Conservation (phyloP, 2,329 filamentous ascomycete genomes). For the Fusarium pseudocircinatum region DNA sequence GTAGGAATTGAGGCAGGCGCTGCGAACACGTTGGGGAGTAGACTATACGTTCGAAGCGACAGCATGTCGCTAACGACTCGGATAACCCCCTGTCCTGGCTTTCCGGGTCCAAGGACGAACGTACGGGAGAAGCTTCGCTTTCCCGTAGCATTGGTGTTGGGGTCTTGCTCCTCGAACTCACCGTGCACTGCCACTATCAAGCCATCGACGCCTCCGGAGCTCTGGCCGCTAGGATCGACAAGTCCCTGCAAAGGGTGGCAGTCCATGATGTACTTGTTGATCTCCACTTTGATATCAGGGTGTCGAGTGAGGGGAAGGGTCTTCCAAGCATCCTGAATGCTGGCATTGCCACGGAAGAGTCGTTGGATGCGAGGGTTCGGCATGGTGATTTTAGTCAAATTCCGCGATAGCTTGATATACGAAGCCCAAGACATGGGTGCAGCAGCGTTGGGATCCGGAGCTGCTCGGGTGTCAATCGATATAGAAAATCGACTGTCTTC, state of each 20-base stretch:
- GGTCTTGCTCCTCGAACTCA: conserved; percentile 80
- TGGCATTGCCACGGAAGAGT: conserved; percentile 69
- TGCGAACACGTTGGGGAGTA: conserved; percentile 57
- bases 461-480: conserved; percentile 71
- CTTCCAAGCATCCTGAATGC: conserved; percentile 75
- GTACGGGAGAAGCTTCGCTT: conserved; percentile 84
- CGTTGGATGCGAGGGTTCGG: conserved; percentile 70
- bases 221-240: conserved; percentile 73
- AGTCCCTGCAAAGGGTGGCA: conserved; percentile 79
- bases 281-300: conserved; percentile 72
- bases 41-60: conserved; percentile 72
- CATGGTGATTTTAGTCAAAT: conserved; percentile 75
- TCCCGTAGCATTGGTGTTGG: conserved; percentile 62
- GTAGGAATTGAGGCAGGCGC: conserved; percentile 39
- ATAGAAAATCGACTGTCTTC: conserved; percentile 78
- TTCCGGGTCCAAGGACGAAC: conserved; percentile 81
- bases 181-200: conserved; percentile 83
- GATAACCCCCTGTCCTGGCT: conserved; percentile 69
- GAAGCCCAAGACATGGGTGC: conserved; percentile 71
- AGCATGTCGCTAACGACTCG: conserved; percentile 85
- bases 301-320: conserved; percentile 78
- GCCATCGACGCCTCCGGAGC: conserved; percentile 75
- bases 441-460: conserved; percentile 57
- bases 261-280: conserved; percentile 83
- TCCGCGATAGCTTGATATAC: conserved; percentile 82